Percentiles rank a stretch among this genome's conserved stretches.
Evolutionary conservation across 768 basidiomycete species (phyloP).

Genomic region (Tulasnella sp.): DNA sequence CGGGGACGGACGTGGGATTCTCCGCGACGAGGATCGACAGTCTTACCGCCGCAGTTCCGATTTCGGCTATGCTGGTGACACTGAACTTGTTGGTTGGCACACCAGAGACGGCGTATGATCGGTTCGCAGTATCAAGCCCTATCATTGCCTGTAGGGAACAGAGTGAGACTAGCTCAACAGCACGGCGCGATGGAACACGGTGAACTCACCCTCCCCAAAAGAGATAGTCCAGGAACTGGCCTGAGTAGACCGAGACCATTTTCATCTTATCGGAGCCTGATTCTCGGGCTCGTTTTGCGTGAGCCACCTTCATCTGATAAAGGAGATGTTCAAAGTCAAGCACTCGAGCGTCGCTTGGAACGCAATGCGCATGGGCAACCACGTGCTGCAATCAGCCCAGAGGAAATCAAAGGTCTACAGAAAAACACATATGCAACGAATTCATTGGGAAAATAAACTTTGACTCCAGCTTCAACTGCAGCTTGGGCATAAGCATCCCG

Average conservation of each 20-base stretch:
- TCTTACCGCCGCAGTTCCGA: background rate
- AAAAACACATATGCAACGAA: background rate
- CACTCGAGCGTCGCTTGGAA: background rate
- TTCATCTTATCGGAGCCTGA: background rate
- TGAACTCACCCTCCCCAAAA: background rate
- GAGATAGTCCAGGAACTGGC: background rate
- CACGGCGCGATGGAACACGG: too few species aligned
- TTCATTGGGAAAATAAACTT: constrained; percentile 16
- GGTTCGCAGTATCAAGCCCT: constrained; percentile 6
- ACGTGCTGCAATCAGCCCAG: too few species aligned
- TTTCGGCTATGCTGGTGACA: constrained; percentile 7
- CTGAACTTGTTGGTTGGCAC: background rate
- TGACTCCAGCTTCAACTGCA: background rate
- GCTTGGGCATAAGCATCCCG: background rate
- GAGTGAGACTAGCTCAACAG: background rate
- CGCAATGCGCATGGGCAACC: too few species aligned
- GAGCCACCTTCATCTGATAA: background rate
- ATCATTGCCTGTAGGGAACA: background rate
- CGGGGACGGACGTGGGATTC: constrained; percentile 12
- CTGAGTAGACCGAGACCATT: background rate
- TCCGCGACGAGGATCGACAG: background rate
- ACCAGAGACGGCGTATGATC: background rate
- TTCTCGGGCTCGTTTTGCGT: background rate
- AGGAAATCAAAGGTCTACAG: background rate
- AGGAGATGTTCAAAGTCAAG: background rate